Conservation (phyloP, 2,329 filamentous ascomycete genomes). For the Clarireedia monteithiana region DNA sequence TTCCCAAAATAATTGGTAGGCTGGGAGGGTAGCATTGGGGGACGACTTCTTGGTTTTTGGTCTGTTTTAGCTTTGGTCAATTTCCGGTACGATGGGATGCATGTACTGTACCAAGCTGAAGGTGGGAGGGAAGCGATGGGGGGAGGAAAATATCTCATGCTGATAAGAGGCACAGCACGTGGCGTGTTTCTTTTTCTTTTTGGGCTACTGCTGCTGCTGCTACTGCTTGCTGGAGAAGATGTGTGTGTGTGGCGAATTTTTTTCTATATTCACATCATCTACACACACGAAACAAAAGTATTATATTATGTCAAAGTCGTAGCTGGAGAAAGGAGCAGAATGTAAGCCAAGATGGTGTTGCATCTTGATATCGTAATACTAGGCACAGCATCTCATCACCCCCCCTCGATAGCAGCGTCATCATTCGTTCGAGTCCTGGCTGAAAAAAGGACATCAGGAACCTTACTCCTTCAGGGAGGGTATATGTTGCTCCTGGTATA, state of each 20-base stretch:
- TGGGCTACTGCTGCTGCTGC: neutral
- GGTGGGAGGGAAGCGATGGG: neutral
- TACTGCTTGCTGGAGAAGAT: neutral
- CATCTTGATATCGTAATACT: slow-evolving; percentile 8
- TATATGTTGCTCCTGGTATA: slow-evolving; percentile 10
- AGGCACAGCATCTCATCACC: neutral
- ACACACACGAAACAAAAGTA: neutral
- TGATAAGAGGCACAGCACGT: slow-evolving; percentile 8
- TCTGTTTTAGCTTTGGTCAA: neutral
- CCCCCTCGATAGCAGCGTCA: neutral
- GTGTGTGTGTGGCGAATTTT: neutral
- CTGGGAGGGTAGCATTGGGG: neutral
- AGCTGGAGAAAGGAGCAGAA: slow-evolving; percentile 1
- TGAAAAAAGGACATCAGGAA: neutral
- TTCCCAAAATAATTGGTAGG: neutral
- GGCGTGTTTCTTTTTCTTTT: neutral
- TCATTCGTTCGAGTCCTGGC: slow-evolving; percentile 5
- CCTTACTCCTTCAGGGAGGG: slow-evolving; percentile 7
- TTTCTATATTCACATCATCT: no score
- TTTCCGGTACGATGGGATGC: neutral
- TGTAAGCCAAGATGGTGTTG: slow-evolving; percentile 7
- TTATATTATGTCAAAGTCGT: slow-evolving; percentile 2
- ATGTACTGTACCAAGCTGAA: neutral
- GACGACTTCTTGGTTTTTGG: no score
- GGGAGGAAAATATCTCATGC: slow-evolving; percentile 3